A percentile compares a stretch with the other conserved stretches of the same genome.
Conservation (phyloP, 148 eudicot species). For the Tetragonia tetragonoides region DNA sequence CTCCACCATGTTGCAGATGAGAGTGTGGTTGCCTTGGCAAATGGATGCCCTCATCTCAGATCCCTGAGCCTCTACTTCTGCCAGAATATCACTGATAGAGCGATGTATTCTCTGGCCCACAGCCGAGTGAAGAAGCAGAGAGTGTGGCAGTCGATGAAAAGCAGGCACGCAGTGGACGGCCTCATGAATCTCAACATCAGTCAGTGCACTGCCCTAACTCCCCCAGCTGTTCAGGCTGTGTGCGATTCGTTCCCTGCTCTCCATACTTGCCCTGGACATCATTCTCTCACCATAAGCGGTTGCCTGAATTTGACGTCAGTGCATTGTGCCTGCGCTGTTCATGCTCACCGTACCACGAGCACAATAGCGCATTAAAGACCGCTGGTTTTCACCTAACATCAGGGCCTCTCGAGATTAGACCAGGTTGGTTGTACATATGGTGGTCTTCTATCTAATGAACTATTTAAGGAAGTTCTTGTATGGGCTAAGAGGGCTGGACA, state of each 20-base stretch:
- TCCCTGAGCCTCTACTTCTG: slow-evolving; percentile 91
- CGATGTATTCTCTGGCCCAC: slow-evolving; percentile 89
- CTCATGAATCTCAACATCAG: slow-evolving; percentile 88
- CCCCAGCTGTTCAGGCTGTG: slow-evolving; percentile 87
- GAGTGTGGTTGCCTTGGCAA: slow-evolving; percentile 90
- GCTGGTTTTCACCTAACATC: neutral
- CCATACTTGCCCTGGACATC: slow-evolving; percentile 86
- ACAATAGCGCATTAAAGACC: slow-evolving; percentile 32
- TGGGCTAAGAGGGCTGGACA: no score
- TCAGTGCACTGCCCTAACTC: slow-evolving; percentile 96
- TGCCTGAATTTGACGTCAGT: slow-evolving; percentile 82
- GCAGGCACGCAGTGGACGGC: slow-evolving; percentile 60
- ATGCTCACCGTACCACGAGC: slow-evolving; percentile 41
- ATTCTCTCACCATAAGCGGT: slow-evolving; percentile 92
- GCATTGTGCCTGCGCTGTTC: slow-evolving; percentile 75
- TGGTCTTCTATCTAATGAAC: neutral
- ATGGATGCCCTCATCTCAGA: slow-evolving; percentile 64
- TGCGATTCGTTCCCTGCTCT: slow-evolving; percentile 89
- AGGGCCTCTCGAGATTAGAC: neutral
- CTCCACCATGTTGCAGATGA: slow-evolving; percentile 51
- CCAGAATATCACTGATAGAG: slow-evolving; percentile 86
- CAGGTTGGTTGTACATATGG: neutral
- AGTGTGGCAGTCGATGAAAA: slow-evolving; percentile 55
- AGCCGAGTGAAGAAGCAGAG: slow-evolving; percentile 60
- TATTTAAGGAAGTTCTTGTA: neutral